A percentile compares a stretch with the other conserved stretches of the same genome.
Evolutionary conservation across 768 basidiomycete species (phyloP).

Genomic region (Kondoa subrosea): DNA sequence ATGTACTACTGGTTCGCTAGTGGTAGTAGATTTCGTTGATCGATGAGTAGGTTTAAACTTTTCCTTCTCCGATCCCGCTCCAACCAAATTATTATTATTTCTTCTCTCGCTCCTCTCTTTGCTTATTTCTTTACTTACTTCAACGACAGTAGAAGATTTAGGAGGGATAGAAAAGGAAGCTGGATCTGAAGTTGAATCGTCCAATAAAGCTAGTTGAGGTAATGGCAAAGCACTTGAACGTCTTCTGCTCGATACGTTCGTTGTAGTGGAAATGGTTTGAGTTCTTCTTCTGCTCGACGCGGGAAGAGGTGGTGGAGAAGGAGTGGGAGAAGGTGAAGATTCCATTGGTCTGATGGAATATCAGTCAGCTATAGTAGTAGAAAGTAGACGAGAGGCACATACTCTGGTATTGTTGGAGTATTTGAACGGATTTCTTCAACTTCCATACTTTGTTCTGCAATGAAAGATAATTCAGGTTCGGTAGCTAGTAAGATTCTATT

Average conservation of each 20-base stretch:
- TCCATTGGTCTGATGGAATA: background rate
- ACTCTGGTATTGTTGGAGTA: background rate
- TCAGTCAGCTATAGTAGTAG: background rate
- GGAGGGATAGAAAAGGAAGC: background rate
- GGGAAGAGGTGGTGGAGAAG: background rate
- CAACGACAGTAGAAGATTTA: too few relatives aligned
- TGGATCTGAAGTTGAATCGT: background rate
- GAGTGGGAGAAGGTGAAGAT: background rate
- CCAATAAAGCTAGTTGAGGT: background rate
- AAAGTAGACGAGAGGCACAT: background rate
- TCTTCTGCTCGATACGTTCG: too few relatives aligned
- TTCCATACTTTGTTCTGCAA: constrained; percentile 13
- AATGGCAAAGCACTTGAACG: background rate
- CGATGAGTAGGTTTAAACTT: background rate
- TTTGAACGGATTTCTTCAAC: constrained; percentile 8
- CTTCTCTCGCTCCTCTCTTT: background rate
- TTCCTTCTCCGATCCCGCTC: background rate
- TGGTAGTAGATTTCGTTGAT: background rate
- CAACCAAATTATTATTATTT: background rate
- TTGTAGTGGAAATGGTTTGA: too few relatives aligned
- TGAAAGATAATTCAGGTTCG: constrained; percentile 16
- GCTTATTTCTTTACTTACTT: background rate
- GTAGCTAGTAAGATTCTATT: constrained; percentile 4
- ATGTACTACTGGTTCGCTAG: background rate
- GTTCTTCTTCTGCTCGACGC: background rate